phyloP scores from a whole-genome alignment of 495 filamentous ascomycete species.

The Astrothelium subdiscretum region DNA sequence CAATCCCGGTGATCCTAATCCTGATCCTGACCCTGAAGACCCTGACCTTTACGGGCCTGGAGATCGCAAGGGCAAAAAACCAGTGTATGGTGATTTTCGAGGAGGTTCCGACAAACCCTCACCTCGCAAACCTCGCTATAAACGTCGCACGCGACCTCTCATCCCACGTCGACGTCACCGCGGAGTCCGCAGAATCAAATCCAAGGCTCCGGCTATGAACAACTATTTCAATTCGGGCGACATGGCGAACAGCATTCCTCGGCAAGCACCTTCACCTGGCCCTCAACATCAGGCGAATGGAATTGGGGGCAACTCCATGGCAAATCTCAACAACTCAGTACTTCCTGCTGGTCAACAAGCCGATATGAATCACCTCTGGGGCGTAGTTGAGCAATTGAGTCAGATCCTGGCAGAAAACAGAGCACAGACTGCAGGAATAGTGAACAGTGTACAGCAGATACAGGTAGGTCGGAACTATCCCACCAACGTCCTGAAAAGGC shows the following conservation, averaged over 20 bases:
- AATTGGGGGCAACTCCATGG: not conserved
- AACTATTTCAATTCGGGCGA: not conserved
- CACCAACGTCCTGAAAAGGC: too few species aligned
- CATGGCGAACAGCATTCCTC: constrained; percentile 1
- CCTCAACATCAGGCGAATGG: not conserved
- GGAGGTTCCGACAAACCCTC: not conserved
- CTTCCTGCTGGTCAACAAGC: constrained; percentile 62
- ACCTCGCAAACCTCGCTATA: too few species aligned
- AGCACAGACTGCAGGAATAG: constrained; percentile 61
- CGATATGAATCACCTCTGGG: constrained; percentile 75
- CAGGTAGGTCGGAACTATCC: constrained; percentile 42
- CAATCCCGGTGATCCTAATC: too few species aligned
- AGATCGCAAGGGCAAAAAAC: not conserved
- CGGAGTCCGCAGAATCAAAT: not conserved
- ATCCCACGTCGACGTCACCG: not conserved
- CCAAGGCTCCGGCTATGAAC: not conserved
- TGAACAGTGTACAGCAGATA: constrained; percentile 51
- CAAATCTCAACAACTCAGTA: not conserved
- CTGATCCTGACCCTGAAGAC: too few species aligned
- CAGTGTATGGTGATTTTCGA: not conserved
- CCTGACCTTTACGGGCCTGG: not conserved
- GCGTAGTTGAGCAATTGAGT: constrained; percentile 71
- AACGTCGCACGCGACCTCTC: not conserved
- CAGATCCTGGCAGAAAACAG: constrained; percentile 66
- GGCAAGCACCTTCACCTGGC: not conserved